Percentiles rank a stretch among this genome's conserved stretches.
Evolutionary conservation across 225 moss, liverwort and hornwort species (phyloP).

Genomic region (Neckera pumila): DNA sequence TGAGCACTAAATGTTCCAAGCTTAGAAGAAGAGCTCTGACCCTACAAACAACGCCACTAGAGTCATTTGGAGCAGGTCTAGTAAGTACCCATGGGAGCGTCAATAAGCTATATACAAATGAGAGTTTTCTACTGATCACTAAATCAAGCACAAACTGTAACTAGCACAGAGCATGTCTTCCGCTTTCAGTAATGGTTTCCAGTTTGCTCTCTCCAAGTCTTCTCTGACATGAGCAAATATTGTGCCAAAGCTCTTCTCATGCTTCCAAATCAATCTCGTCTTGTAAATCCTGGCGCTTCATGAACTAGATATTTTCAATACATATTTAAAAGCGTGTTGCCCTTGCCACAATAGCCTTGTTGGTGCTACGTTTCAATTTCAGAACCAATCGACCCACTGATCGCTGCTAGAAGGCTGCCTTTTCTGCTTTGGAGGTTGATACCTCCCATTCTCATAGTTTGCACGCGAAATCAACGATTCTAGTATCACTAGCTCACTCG

Average conservation of each 20-base stretch:
- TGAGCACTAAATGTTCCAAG: not conserved
- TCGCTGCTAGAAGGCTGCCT: slow-evolving; percentile 42
- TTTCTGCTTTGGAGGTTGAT: slow-evolving; percentile 67
- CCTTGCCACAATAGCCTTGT: not conserved
- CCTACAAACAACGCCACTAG: not conserved
- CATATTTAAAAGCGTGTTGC: not conserved
- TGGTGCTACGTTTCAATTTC: not conserved
- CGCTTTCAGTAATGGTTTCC: not conserved
- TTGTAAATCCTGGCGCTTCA: not conserved
- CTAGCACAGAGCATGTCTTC: not conserved
- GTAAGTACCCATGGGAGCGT: not conserved
- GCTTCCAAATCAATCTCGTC: not conserved
- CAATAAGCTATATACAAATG: not conserved
- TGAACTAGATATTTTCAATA: not conserved
- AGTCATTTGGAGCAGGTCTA: not conserved
- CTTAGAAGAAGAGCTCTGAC: too few relatives aligned
- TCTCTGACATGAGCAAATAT: not conserved
- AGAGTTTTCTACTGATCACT: not conserved
- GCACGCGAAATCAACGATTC: slow-evolving; percentile 68
- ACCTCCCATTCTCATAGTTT: slow-evolving; percentile 80
- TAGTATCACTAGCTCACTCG: slow-evolving; percentile 50
- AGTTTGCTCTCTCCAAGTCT: not conserved
- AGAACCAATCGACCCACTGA: slow-evolving; percentile 93
- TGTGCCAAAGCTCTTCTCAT: not conserved
- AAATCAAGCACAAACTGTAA: not conserved